Conservation (phyloP, 2,329 filamentous ascomycete species). For the Lasiodiplodia hormozganensis region DNA sequence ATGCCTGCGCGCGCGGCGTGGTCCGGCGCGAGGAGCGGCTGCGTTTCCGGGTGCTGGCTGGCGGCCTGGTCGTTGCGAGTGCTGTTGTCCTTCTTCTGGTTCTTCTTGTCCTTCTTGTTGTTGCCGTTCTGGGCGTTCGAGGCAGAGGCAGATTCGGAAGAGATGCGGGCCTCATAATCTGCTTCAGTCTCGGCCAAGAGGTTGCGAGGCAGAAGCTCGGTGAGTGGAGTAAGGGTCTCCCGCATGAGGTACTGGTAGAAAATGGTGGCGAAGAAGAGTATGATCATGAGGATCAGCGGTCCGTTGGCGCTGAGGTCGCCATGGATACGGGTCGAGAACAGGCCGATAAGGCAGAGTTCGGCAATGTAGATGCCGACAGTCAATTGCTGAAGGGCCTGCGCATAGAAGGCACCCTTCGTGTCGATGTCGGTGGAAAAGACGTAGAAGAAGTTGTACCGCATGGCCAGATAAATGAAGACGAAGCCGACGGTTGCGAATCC, state of each 20-base stretch:
- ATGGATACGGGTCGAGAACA: constrained; percentile 39
- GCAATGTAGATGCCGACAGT: constrained; percentile 56
- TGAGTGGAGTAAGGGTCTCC: constrained; percentile 27
- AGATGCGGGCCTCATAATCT: constrained; percentile 41
- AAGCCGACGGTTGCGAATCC: constrained; percentile 79
- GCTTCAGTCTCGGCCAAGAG: constrained; percentile 58
- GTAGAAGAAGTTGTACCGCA: constrained; percentile 58
- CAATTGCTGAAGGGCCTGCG: constrained; percentile 55
- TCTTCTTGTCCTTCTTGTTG: not conserved
- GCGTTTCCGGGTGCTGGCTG: constrained; percentile 3
- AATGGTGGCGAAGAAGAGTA: constrained; percentile 36
- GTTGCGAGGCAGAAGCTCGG: constrained; percentile 28
- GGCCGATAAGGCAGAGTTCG: constrained; percentile 59
- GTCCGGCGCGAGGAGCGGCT: constrained; percentile 24
- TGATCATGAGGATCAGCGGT: constrained; percentile 40
- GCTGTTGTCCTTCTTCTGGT: not conserved
- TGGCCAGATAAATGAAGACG: constrained; percentile 69
- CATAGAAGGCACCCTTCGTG: constrained; percentile 56
- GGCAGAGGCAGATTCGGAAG: not conserved
- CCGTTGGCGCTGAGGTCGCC: constrained; percentile 42
- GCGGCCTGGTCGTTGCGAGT: not conserved
- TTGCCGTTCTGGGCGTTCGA: not conserved
- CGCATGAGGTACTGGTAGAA: constrained; percentile 31
- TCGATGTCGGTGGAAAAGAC: constrained; percentile 55
- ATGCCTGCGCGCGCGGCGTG: constrained; percentile 4